These are phyloP conservation scores for Penicillium frequentans DNA, from an alignment of 2,329 filamentous ascomycete genomes.

Conservation along the genomic window DNA sequence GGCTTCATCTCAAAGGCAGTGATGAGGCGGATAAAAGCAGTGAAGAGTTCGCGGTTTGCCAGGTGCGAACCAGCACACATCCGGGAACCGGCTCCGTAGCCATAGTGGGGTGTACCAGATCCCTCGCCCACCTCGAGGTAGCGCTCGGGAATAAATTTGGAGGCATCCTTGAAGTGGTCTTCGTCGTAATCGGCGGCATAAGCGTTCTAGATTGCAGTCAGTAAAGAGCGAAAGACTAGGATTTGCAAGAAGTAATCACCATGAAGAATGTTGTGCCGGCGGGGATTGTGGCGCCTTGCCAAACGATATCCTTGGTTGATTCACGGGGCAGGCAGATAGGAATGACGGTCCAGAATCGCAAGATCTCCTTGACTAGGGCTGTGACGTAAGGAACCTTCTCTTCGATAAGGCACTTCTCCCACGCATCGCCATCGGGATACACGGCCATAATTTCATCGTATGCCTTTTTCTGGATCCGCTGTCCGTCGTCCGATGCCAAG, in stretches of 20 bases:
- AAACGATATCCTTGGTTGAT: conserved; percentile 70
- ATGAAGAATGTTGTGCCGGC: conserved; percentile 79
- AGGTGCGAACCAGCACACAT: conserved; percentile 66
- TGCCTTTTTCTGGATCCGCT: conserved; percentile 68
- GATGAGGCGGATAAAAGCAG: conserved; percentile 60
- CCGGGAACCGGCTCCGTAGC: conserved; percentile 62
- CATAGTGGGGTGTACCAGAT: conserved; percentile 61
- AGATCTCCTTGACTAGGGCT: conserved; percentile 73
- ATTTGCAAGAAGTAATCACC: conserved; percentile 40
- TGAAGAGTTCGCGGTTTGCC: conserved; percentile 64
- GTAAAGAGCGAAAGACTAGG: background rate
- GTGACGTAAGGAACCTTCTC: conserved; percentile 77
- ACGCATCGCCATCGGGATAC: conserved; percentile 74
- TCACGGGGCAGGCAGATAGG: conserved; percentile 74
- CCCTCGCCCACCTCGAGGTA: conserved; percentile 59
- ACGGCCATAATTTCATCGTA: conserved; percentile 68
- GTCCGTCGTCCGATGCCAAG: conserved; percentile 66
- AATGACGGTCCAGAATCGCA: conserved; percentile 78
- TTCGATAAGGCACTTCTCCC: conserved; percentile 69
- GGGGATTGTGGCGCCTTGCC: conserved; percentile 66
- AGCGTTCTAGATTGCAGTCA: conserved; percentile 54
- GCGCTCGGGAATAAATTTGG: conserved; percentile 67
- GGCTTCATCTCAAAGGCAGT: conserved; percentile 58
- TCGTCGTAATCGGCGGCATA: conserved; percentile 74
- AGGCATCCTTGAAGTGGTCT: conserved; percentile 64